phyloP scores from a whole-genome alignment of 441 rosid genomes.

The Bruguiera hainesii region DNA sequence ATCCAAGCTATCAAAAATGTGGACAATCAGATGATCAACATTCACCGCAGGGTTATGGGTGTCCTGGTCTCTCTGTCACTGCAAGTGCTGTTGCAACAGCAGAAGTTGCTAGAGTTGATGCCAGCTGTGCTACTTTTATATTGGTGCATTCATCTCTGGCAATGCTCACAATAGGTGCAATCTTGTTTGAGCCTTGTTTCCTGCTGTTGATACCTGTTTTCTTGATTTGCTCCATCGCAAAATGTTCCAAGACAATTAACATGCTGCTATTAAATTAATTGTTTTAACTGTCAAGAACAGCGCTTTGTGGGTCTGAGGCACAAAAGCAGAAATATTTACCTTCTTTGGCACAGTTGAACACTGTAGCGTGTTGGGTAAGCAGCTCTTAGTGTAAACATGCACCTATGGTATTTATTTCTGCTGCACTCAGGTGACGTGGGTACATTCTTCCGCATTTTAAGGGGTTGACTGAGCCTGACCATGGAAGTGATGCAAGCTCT shows the following conservation, averaged over 20 bases:
- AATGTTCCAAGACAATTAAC: background rate
- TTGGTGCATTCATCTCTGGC: constrained; percentile 89
- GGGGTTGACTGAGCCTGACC: constrained; percentile 95
- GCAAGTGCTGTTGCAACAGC: constrained; percentile 61
- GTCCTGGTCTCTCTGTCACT: constrained; percentile 84
- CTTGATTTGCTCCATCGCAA: no score
- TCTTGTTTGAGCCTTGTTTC: constrained; percentile 10
- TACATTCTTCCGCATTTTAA: constrained; percentile 23
- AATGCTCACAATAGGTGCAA: constrained; percentile 90
- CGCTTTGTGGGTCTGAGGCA: constrained; percentile 85
- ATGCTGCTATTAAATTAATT: constrained; percentile 12
- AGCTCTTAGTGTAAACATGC: background rate
- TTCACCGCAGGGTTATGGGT: constrained; percentile 76
- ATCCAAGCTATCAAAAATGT: constrained; percentile 9
- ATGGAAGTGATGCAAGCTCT: constrained; percentile 95
- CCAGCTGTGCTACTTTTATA: constrained; percentile 80
- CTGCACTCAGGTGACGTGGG: constrained; percentile 11
- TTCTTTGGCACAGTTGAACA: constrained; percentile 66
- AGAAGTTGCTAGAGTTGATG: constrained; percentile 96
- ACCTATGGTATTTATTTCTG: background rate
- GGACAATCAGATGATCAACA: constrained; percentile 17
- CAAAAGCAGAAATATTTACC: constrained; percentile 84
- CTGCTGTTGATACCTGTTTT: background rate
- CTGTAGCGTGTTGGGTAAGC: constrained; percentile 89
- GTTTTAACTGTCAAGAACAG: constrained; percentile 44